Evolutionary conservation across 2,329 filamentous ascomycete species (phyloP).

Genomic region (Neophaeococcomyces aloes): DNA sequence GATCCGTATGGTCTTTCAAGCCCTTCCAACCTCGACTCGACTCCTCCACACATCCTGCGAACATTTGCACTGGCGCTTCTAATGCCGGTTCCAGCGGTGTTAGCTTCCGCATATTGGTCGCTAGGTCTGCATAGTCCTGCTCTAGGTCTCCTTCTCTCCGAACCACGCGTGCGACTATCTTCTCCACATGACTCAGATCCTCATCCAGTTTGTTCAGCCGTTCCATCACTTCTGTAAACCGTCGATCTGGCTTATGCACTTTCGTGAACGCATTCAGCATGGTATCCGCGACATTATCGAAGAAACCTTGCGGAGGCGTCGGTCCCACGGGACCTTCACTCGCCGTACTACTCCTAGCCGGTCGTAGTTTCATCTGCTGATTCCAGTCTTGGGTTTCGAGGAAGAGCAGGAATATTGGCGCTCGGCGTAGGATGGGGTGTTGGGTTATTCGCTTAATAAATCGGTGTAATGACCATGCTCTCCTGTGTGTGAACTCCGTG

Average conservation of each 20-base stretch:
- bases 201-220: constrained; percentile 90
- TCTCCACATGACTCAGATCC: constrained; percentile 84
- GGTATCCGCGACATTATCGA: constrained; percentile 90
- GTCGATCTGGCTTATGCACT: constrained; percentile 85
- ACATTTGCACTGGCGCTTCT: constrained; percentile 69
- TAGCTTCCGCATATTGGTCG: constrained; percentile 89
- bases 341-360: constrained; percentile 50
- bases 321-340: constrained; percentile 30
- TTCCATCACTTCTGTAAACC: constrained; percentile 89
- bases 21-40: constrained; percentile 65
- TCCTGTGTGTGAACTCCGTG: constrained; percentile 76
- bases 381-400: constrained; percentile 95
- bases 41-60: constrained; percentile 76
- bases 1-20: constrained; percentile 86
- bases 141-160: constrained; percentile 81
- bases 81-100: constrained; percentile 81
- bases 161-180: constrained; percentile 84
- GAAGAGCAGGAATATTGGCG: constrained; percentile 74
- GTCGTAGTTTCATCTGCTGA: constrained; percentile 75
- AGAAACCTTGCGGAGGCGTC: constrained; percentile 52
- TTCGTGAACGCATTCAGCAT: constrained; percentile 97
- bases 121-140: constrained; percentile 76
- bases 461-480: constrained; percentile 80
- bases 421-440: constrained; percentile 78
- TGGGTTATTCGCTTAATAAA: constrained; percentile 79